These are phyloP conservation scores for Solanum pimpinellifolium DNA, from an alignment of 257 asterid genomes.

Conservation along the genomic window DNA sequence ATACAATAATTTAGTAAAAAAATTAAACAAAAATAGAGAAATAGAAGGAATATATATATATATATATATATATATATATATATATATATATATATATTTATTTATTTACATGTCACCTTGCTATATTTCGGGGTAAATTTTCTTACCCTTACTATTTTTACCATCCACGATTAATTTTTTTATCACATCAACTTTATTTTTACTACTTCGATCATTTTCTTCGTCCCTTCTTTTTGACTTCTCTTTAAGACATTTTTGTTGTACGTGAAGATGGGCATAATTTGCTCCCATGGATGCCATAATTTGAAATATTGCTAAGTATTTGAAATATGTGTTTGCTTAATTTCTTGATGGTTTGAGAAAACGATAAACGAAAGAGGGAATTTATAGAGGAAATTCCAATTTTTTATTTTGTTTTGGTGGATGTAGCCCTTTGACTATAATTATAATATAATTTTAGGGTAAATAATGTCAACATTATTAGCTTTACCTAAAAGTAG, in stretches of 20 bases:
- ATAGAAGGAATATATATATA: too few species aligned
- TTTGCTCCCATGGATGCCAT: constrained; percentile 45
- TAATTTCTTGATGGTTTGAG: neutral
- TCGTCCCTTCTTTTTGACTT: constrained; percentile 23
- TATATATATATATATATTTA: too few species aligned
- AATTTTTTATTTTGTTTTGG: neutral
- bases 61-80: neutral
- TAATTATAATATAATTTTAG: neutral
- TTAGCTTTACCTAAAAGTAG: neutral
- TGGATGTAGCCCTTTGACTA: neutral
- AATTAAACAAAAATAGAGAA: neutral
- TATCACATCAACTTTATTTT: neutral
- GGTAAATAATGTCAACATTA: neutral
- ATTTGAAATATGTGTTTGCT: neutral
- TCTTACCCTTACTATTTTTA: constrained; percentile 10
- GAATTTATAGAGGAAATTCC: constrained; percentile 22
- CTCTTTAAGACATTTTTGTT: constrained; percentile 26
- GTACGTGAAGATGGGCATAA: constrained; percentile 25
- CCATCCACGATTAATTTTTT: neutral
- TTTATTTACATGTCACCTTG: neutral
- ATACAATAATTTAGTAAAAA: neutral
- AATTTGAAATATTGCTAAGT: neutral
- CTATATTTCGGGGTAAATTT: constrained; percentile 17
- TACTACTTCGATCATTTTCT: constrained; percentile 6
- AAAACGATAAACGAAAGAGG: neutral